Evolutionary conservation across 1,284 basidiomycete genomes (phyloP), one percentile per base, ranked within the genome.

Genomic region (Leccinum proliferum): DNA sequence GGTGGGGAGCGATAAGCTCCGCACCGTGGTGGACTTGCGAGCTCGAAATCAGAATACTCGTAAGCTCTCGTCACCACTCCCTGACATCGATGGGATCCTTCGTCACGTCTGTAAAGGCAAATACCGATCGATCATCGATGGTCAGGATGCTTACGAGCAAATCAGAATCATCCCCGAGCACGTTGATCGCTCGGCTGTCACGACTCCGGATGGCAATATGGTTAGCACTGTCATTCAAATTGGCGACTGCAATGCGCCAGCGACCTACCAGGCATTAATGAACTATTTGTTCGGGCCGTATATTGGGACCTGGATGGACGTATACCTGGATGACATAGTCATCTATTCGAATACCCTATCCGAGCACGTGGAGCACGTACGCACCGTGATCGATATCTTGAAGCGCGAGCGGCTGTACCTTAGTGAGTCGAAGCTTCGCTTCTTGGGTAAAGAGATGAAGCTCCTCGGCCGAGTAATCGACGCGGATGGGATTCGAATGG

Each of bases 401-500:
- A 15, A 60, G 2, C 4, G 65, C 0, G 61, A 77, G 14, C 69
- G 68, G 46, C 64, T 77, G 1, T 76, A 71, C 64, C 65, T 78
- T 0, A 67, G 67, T 6, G 59, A 67, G 9, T 61, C 68, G 10
- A 77, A 79, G 46, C 59, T 77, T 2, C 65, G 65, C 1, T 29
- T 57, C 8, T 14, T 41, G 2, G 41, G 56, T 8, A 57, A 57
- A 9, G 56, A 57, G 4, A 46, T 77, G 58, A 67, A 69, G 4
- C 55, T 78, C 0, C 64, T 79, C 0, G 78, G 79, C 0, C 69
- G 68, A 0, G 62, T 79, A 0, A 67, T 81, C 0, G 69, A 73
- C 11, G 59, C 73, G 5, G 55, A 73, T 0, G 78, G 78, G 0
- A 78, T 81, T n/a, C 58, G 64, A 0, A 77, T 78, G 70, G 77